Base-by-base conservation (phyloP, 78 protist genomes). In the Monosiga brevicollis region DNA sequence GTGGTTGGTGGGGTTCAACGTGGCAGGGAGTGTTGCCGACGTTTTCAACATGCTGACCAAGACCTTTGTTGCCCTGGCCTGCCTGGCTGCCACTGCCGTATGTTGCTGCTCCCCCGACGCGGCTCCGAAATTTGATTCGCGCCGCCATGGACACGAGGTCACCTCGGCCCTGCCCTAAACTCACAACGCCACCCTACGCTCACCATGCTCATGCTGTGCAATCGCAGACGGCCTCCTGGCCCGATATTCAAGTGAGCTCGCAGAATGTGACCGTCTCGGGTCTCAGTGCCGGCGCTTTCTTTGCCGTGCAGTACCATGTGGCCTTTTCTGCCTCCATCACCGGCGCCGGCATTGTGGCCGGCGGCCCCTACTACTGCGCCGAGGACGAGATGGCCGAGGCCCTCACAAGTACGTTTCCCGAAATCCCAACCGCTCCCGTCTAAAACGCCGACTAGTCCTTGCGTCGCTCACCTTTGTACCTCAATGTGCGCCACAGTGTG, bases 361-460 rank as follows among this genome's bases (percentile, higher is more conserved):
- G 85, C 23, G 85, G 79, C 23, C 90, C 90, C 37, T 87, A 78
- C 83, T 40, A 79, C 55, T 87, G 90, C 38, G 85, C 89, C 23
- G 43, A 75, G 80, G 49, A 6, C 43, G 26, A 38, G 24, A 6
- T 86, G 42, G 75, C 1, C n/a, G 6, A 0, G 42, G 89, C 89
- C 1, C 43, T 74, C 36, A 23, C n/a, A n/a, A n/a, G n/a, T n/a
- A n/a, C n/a, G n/a, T n/a, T n/a, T n/a, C n/a, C n/a, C n/a, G n/a
- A n/a, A n/a, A n/a, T n/a, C n/a, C n/a, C n/a, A n/a, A n/a, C n/a
- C n/a, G n/a, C n/a, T n/a, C n/a, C n/a, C n/a, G n/a, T n/a, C n/a
- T n/a, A n/a, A n/a, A n/a, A n/a, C n/a, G n/a, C n/a, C n/a, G n/a
- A n/a, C n/a, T n/a, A n/a, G n/a, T n/a, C n/a, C n/a, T n/a, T n/a